Evolutionary conservation across 345 rosid genomes (phyloP).

Genomic region (Boechera retrofracta): DNA sequence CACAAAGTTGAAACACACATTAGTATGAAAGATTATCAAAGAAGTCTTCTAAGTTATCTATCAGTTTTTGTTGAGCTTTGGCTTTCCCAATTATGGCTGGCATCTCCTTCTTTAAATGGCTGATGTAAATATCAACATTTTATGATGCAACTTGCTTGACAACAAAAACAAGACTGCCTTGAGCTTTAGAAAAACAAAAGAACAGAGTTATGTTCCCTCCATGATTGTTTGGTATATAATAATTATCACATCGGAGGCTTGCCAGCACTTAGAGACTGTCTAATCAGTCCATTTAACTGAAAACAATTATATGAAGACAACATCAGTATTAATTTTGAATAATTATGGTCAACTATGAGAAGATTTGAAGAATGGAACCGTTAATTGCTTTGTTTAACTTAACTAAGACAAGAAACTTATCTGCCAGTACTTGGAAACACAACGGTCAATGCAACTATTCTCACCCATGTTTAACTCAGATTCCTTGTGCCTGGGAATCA

Average conservation of each 20-base stretch:
- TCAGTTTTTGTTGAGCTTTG: constrained; percentile 80
- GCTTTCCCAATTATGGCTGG: constrained; percentile 93
- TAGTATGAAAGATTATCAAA: constrained; percentile 40
- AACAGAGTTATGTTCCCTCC: constrained; percentile 16
- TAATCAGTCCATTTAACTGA: constrained; percentile 85
- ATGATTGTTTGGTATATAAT: constrained; percentile 30
- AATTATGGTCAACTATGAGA: background rate
- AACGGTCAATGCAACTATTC: constrained; percentile 97
- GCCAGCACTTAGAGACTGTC: constrained; percentile 87
- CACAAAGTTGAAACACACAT: background rate
- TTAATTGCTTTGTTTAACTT: background rate
- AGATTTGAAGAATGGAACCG: background rate
- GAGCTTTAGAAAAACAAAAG: constrained; percentile 18
- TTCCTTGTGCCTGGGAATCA: constrained; percentile 78
- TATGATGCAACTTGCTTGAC: constrained; percentile 22
- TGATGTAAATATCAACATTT: constrained; percentile 35
- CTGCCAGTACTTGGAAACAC: constrained; percentile 96
- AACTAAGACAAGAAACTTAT: constrained; percentile 44
- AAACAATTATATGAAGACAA: constrained; percentile 25
- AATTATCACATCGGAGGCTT: constrained; percentile 62
- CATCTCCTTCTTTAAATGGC: constrained; percentile 95
- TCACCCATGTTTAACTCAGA: constrained; percentile 97
- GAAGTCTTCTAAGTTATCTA: constrained; percentile 75
- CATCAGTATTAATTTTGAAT: background rate
- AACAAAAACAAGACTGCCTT: constrained; percentile 36